Conservation (phyloP, 495 filamentous ascomycete species). For the Letharia columbiana region DNA sequence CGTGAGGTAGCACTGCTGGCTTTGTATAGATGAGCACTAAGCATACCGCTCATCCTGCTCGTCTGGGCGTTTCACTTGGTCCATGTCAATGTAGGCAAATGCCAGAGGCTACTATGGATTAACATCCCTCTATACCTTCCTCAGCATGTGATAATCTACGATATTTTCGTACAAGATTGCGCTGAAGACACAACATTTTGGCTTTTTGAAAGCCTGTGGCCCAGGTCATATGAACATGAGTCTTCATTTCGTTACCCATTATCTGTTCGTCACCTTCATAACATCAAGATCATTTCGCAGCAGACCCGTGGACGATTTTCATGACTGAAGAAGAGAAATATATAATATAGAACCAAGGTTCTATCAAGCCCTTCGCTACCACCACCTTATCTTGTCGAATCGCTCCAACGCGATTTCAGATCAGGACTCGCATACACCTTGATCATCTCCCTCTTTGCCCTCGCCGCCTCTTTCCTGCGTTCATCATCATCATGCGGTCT, state of each 20-base stretch:
- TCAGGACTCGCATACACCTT: slow-evolving; percentile 2
- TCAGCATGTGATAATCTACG: too few relatives aligned
- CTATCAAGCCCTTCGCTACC: neutral
- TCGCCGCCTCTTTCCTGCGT: neutral
- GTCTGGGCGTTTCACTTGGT: neutral
- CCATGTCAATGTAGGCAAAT: neutral
- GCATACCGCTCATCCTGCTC: neutral
- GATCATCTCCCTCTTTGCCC: neutral
- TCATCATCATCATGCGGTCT: neutral
- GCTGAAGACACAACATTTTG: neutral
- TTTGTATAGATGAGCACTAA: neutral
- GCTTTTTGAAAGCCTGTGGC: neutral
- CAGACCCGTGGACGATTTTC: neutral
- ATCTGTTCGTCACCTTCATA: neutral
- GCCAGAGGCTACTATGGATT: neutral
- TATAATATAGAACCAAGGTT: neutral
- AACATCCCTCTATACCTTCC: neutral
- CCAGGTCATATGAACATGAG: neutral
- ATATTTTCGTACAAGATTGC: neutral
- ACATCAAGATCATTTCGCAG: neutral
- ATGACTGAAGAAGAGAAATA: neutral
- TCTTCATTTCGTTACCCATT: neutral
- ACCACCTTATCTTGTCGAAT: neutral
- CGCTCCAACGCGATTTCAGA: neutral
- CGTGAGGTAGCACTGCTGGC: slow-evolving; percentile 1